Base-by-base conservation (phyloP, 176 grass and related monocot genomes). In the Oryza coarctata region DNA sequence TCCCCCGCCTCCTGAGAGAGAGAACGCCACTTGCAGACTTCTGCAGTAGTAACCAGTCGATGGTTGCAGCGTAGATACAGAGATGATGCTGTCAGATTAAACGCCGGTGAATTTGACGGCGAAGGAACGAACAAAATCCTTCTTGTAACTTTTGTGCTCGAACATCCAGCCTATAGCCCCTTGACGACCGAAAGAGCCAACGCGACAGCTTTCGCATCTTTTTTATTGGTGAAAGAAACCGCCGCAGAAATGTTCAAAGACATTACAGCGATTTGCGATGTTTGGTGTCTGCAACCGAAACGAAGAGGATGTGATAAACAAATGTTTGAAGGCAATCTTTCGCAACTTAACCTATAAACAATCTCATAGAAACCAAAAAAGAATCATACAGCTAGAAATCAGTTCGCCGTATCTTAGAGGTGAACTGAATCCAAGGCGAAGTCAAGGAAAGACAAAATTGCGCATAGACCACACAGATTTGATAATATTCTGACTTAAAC, bases 231-330 rank as follows among this genome's bases (percentile, higher is more conserved):
- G 40, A 27, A 80, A 31, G 78, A 45, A 76, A 70, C 64, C n/a
- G 68, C 39, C 35, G 30, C 23, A 11, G 22, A 35, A 34, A 49
- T 50, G 17, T 41, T 67, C 68, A 74, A 28, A n/a, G 75, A 61
- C 40, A 61, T 11, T 28, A 68, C 65, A 78, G 47, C 74, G 36
- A 41, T 75, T 80, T 29, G 70, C 76, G 68, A 65, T 72, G 41
- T 39, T 13, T 55, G 84, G 32, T 80, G n/a, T 6, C 74, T n/a
- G 11, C 31, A 68, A 74, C 74, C 28, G 50, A 43, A 47, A 44
- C 75, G 5, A 76, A 40, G 10, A 28, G 17, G 82, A 89, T 85
- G 57, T 44, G 5, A 44, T 85, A 82, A 89, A 89, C 77, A 89
- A 85, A 55, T 79, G 47, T 3, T 5, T 17, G 27, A 55, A 12